Evolutionary conservation across 2,329 filamentous ascomycete species (phyloP).

Genomic region (Chrysoporthe cubensis): DNA sequence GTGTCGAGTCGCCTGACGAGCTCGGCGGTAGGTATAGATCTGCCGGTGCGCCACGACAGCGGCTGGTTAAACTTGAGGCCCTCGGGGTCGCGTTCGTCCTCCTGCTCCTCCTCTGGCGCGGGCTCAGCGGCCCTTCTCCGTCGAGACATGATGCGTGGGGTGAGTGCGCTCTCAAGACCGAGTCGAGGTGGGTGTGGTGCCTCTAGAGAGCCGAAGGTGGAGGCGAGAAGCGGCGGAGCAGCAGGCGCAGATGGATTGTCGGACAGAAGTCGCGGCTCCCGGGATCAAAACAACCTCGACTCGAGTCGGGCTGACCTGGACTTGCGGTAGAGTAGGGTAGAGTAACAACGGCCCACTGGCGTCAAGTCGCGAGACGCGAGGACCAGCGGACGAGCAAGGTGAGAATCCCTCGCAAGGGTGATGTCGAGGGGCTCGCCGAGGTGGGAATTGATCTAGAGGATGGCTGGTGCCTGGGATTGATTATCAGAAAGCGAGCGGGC

Average conservation of each 20-base stretch:
- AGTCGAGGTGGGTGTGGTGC: background rate
- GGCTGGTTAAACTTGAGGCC: slow-evolving; percentile 80
- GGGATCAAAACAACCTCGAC: slow-evolving; percentile 19
- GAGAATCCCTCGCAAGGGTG: background rate
- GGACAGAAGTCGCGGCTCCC: slow-evolving; percentile 7
- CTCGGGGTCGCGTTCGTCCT: slow-evolving; percentile 44
- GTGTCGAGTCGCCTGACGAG: slow-evolving; percentile 80
- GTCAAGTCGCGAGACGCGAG: slow-evolving; percentile 24
- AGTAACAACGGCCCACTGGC: background rate
- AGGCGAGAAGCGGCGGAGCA: background rate
- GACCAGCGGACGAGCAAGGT: background rate
- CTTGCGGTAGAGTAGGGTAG: background rate
- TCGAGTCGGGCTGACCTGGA: background rate
- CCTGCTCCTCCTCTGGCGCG: slow-evolving; percentile 40
- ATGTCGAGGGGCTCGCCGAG: slow-evolving; percentile 8
- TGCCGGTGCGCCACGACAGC: slow-evolving; percentile 89
- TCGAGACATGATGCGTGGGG: slow-evolving; percentile 42
- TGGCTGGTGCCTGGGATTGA: background rate
- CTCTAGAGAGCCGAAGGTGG: background rate
- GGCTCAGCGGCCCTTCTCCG: slow-evolving; percentile 41
- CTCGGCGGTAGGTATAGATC: slow-evolving; percentile 81
- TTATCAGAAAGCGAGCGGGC: background rate
- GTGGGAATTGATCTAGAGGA: slow-evolving; percentile 6
- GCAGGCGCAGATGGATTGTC: background rate
- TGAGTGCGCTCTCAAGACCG: background rate